Evolutionary conservation across 2,329 filamentous ascomycete species (phyloP), one percentile per base, ranked within the genome.

Genomic region (Fusarium sp.): DNA sequence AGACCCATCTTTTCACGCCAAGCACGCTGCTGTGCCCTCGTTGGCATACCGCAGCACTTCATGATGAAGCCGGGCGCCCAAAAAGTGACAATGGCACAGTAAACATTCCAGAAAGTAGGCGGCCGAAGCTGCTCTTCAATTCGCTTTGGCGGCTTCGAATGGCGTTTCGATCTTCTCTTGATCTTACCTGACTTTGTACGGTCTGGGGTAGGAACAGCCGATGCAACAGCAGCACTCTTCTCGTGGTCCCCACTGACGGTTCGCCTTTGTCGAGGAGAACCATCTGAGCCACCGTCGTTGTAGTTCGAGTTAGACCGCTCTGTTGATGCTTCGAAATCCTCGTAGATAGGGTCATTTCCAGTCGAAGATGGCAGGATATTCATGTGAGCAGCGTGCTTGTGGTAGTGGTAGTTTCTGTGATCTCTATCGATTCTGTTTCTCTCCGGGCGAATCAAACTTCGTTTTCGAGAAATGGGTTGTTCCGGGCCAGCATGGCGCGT

Each of bases 1-100:
- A 99, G 83, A 4, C 96, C 96, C 85, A 99, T 97, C 86, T 99
- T 99, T 79, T 99, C 96, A 71, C 96, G 89, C 96, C 96, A 99
- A 4, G 96, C 96, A 75, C 93, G 88, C 77, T 94, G 91, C 79
- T 98, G 93, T 18, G 91, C 93, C 79, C 92, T 96, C 46, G 92
- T 87, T 10, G 90, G 89, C 85, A 92, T 97, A 41, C 94, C 94
- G 76, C 94, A 96, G 80, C 93, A 97, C 71, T 87, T 88, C 57
- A 99, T 84, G 28, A 98, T 81, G 66, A 95, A 92, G 77, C 94
- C 91, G 1, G 96, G 96, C 61, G 89, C 92, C 94, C 96, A 98
- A 76, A 98, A 98, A 0, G 96, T 99, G 71, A 99, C 83, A 68
- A 97, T 88, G 49, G 92, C 91, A 80, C 96, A 99, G 83, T 99